Percentiles rank a stretch among this genome's conserved stretches.
phyloP scores from a whole-genome alignment of 75 land plant genomes.

The Isoetes taiwanensis region DNA sequence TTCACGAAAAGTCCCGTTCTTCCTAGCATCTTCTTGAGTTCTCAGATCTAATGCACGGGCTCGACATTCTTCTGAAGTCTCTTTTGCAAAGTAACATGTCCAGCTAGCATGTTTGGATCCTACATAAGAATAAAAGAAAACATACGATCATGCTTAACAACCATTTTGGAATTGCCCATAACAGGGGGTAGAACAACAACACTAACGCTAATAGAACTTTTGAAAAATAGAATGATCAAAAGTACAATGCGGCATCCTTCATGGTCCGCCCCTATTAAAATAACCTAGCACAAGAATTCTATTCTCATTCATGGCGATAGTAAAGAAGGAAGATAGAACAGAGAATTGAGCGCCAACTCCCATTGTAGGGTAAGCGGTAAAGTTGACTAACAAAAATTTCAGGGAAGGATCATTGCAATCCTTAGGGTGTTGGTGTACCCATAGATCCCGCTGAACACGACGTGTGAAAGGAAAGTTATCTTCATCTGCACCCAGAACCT shows the following conservation, averaged over 20 bases:
- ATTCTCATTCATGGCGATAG: conserved; percentile 61
- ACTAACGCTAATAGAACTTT: background rate
- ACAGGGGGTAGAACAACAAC: too few relatives aligned
- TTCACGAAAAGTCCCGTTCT: too few relatives aligned
- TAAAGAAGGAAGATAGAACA: conserved; percentile 61
- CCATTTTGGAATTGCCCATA: background rate
- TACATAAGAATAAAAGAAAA: conserved; percentile 12
- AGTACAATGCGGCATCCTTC: conserved; percentile 62
- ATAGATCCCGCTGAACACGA: conserved; percentile 67
- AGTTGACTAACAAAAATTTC: conserved; percentile 61
- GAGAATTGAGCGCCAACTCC: conserved; percentile 89
- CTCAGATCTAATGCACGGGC: conserved; percentile 43
- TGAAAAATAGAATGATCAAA: background rate
- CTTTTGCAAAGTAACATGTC: conserved; percentile 78
- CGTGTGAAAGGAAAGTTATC: conserved; percentile 79
- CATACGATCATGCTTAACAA: too few relatives aligned
- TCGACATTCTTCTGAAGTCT: conserved; percentile 64
- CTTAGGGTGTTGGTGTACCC: conserved; percentile 78
- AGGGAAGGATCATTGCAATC: conserved; percentile 45
- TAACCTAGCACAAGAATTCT: conserved; percentile 64
- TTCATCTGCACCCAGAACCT: conserved; percentile 75
- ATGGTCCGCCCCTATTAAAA: conserved; percentile 79
- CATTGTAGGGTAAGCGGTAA: conserved; percentile 49
- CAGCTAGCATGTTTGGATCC: conserved; percentile 45
- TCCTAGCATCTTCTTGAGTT: conserved; percentile 41